Evolutionary conservation across 2,329 filamentous ascomycete species (phyloP), one percentile per base, ranked within the genome.

Genomic region (Chaetomium sp.): DNA sequence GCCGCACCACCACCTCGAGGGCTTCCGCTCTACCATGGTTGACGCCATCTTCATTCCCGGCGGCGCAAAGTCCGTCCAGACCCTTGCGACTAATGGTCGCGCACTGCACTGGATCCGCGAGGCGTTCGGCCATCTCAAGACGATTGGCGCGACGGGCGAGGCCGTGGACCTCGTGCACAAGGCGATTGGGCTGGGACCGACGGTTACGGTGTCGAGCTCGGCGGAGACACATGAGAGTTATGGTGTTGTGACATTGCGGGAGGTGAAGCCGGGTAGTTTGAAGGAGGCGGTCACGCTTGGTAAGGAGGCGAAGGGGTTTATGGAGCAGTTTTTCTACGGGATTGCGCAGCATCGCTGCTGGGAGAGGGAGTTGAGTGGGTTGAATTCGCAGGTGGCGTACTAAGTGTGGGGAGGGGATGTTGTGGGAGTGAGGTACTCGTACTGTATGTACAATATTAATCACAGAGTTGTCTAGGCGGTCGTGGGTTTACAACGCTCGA

Each of bases 111-210:
- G 86, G 81, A 73, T 92, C 4, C 80, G 86, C 2, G 89, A 94
- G 69, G 86, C 88, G 0, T 94, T 92, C 62, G 88, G 88, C 0
- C 89, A 94, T 60, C 76, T 91, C 50, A 94, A 94, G 75, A 75
- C 87, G 1, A 87, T 94, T 32, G 89, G 83, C 1, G 89, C 85
- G 0, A 87, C 85, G 0, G 88, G 87, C 0, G 87, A 91, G 66
- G 88, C 77, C 0, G 81, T 89, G 0, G 74, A 81, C 2, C 73
- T 92, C 42, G 76, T 92, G 34, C 67, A 74, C 14, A 65, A 70
- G 40, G 76, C 78, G 0, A 67, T 81, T 12, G 70, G 71, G 5
- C 61, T 81, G 7, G 19, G 19, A 27, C 70, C 73, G 0, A 69
- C 68, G 3, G 66, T 82, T 3, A 56, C 65, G 1, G 49, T 78